Evolutionary conservation across 306 rosid species (phyloP).

Genomic region (Calophaca sinica): DNA sequence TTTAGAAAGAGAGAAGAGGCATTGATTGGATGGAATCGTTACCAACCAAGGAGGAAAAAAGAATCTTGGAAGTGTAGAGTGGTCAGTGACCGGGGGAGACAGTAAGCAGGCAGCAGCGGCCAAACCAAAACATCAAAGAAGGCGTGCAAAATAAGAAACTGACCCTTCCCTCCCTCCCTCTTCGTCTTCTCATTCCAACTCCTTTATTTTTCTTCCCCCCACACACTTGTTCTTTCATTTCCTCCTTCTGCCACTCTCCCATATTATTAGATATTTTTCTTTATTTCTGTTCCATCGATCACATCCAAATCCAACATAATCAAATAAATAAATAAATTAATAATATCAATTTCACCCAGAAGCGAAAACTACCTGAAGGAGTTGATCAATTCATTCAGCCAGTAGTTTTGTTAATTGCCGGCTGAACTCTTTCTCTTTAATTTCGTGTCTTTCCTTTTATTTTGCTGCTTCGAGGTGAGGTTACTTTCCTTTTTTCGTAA

Average conservation of each 20-base stretch:
- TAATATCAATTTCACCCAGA: not conserved
- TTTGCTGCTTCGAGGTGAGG: conserved; percentile 2
- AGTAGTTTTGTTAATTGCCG: not conserved
- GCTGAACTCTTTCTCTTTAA: not conserved
- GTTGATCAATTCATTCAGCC: not conserved
- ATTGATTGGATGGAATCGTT: not conserved
- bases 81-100: not conserved
- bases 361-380: not conserved
- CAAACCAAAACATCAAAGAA: conserved; percentile 3
- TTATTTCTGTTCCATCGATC: not conserved
- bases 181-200: not conserved
- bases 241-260: not conserved
- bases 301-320: not conserved
- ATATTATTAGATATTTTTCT: not conserved
- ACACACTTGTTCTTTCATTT: not conserved
- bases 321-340: not conserved
- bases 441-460: not conserved
- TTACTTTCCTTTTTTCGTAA: not conserved
- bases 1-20: not conserved
- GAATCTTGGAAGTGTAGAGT: not conserved
- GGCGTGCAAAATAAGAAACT: conserved; percentile 3
- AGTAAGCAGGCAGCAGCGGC: not conserved
- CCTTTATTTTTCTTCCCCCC: not conserved
- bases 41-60: not conserved
- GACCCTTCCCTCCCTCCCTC: not conserved